phyloP scores from a whole-genome alignment of 1,284 basidiomycete genomes.

The Chalciporus sp. region DNA sequence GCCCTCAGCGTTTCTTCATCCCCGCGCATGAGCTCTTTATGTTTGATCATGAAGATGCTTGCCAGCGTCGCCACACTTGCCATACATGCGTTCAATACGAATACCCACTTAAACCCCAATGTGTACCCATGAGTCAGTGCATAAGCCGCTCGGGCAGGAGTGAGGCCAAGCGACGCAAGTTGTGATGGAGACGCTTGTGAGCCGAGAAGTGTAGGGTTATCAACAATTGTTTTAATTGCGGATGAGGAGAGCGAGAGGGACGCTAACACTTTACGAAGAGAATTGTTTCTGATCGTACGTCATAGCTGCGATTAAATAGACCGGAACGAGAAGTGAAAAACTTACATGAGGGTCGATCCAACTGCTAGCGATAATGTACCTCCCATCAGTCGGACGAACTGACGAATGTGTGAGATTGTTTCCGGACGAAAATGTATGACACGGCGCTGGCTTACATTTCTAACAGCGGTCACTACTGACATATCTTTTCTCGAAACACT shows the following conservation, averaged over 20 bases:
- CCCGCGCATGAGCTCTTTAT: slow-evolving; percentile 55
- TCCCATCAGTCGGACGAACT: slow-evolving; percentile 68
- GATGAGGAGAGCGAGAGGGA: slow-evolving; percentile 38
- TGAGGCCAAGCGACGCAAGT: slow-evolving; percentile 38
- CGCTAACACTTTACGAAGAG: slow-evolving; percentile 46
- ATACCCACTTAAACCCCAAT: slow-evolving; percentile 57
- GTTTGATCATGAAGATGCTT: slow-evolving; percentile 57
- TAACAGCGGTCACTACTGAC: slow-evolving; percentile 70
- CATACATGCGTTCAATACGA: slow-evolving; percentile 55
- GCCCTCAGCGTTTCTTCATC: slow-evolving; percentile 53
- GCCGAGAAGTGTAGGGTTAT: slow-evolving; percentile 51
- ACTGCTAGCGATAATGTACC: slow-evolving; percentile 67
- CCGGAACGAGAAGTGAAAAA: neutral
- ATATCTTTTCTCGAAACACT: slow-evolving; percentile 67
- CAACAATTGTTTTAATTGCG: slow-evolving; percentile 44
- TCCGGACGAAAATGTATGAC: neutral
- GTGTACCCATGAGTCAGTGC: slow-evolving; percentile 57
- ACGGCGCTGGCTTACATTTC: slow-evolving; percentile 52
- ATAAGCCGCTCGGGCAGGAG: slow-evolving; percentile 37
- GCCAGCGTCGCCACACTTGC: slow-evolving; percentile 50
- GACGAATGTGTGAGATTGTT: slow-evolving; percentile 5
- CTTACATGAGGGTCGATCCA: slow-evolving; percentile 57
- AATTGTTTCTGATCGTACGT: slow-evolving; percentile 50
- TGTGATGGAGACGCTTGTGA: slow-evolving; percentile 29
- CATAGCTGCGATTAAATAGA: neutral